These are phyloP conservation scores for Microcyclospora pomicola DNA, from an alignment of 2,329 filamentous ascomycete species.

Conservation along the genomic window DNA sequence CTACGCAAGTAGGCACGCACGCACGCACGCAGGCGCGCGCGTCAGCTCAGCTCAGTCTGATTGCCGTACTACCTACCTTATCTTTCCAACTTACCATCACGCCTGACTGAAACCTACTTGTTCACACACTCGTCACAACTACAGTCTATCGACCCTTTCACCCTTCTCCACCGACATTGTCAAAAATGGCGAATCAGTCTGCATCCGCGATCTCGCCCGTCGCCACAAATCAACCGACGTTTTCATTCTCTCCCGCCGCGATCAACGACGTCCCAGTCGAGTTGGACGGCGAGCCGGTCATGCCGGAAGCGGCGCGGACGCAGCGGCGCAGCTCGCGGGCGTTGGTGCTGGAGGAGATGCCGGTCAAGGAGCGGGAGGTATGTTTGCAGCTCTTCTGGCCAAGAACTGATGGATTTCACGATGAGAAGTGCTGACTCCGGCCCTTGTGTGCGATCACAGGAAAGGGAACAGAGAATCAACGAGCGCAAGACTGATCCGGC, in stretches of 20 bases:
- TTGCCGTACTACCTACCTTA: too few relatives aligned
- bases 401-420: too few relatives aligned
- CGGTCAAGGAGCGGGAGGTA: slow-evolving; percentile 15
- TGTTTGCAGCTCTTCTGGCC: not conserved
- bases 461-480: slow-evolving; percentile 25
- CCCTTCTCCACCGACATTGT: not conserved
- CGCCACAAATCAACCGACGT: slow-evolving; percentile 16
- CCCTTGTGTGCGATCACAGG: slow-evolving; percentile 13
- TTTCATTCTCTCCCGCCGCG: slow-evolving; percentile 26
- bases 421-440: too few relatives aligned
- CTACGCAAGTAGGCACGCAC: too few relatives aligned
- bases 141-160: too few relatives aligned
- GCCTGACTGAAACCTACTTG: too few relatives aligned
- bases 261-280: slow-evolving; percentile 33
- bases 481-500: slow-evolving; percentile 28
- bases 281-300: slow-evolving; percentile 26
- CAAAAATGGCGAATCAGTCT: slow-evolving; percentile 6
- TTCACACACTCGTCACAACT: too few relatives aligned
- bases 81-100: too few relatives aligned
- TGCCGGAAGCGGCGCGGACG: slow-evolving; percentile 8
- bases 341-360: slow-evolving; percentile 8
- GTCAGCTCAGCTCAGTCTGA: too few relatives aligned
- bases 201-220: slow-evolving; percentile 17
- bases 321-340: slow-evolving; percentile 9
- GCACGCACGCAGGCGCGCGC: too few relatives aligned